Base-by-base conservation (phyloP, 177 flowering plant species). In the Telopea speciosissima region DNA sequence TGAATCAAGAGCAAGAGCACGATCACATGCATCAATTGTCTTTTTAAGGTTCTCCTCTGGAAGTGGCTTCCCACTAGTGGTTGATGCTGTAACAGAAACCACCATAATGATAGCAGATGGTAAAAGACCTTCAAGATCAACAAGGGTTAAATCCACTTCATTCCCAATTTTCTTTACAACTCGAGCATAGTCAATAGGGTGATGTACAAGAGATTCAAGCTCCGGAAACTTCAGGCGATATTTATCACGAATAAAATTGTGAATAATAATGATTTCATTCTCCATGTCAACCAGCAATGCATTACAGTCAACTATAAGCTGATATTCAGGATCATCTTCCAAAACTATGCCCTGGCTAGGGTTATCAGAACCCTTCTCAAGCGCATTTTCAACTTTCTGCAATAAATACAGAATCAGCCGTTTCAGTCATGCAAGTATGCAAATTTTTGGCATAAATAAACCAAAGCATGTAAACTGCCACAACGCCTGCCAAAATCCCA, bases 181-280 rank as follows among this genome's bases (percentile, higher is more conserved):
- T 45, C 97, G 88, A 63, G 99, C 96, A 86, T 94, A 94, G 83
- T 94, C 97, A 66, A 94, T 92, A n/a, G 99, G 97, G 68, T 94
- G 97, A 80, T 88, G 89, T 22, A 94, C 99, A 52, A 92, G 89
- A 12, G 97, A 92, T 72, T 92, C 96, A 62, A 94, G 96, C 85
- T 94, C 99, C 1, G 97, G 97, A 78, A 95, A 95, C 77, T 92
- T 95, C 68, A 88, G 65, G 0, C 96, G 87, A 72, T 92, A 94
- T 63, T 94, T 94, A 76, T 89, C 97, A 36, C 97, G 93, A 58
- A 94, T 90, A 75, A 92, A 94, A 76, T 92, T 90, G 84, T 94
- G 99, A 70, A 94, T 87, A 26, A 92, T 88, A 17, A 87, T 77
- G 40, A 94, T 89, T 77, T 94, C 99, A 78, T 90, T 94, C 72